These are phyloP conservation scores for Lipomyces sp. DNA, from an alignment of 805 yeast species.

Conservation along the genomic window DNA sequence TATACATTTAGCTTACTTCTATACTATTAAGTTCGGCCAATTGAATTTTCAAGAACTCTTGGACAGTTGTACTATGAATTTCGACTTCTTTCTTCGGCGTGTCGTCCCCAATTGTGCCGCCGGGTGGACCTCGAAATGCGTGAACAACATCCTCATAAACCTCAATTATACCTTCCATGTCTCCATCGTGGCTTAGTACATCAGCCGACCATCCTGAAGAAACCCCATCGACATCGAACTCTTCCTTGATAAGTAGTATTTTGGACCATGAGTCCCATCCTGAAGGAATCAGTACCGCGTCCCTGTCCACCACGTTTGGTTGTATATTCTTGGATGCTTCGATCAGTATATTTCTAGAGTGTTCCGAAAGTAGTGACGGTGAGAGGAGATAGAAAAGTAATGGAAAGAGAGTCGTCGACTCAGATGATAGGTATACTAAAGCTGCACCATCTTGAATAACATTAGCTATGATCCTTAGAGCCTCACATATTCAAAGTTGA, in stretches of 20 bases:
- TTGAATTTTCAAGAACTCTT: constrained; percentile 29
- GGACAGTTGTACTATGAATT: constrained; percentile 14
- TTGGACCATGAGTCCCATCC: constrained; percentile 48
- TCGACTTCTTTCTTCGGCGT: constrained; percentile 15
- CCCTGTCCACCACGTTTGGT: constrained; percentile 39
- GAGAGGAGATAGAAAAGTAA: constrained; percentile 27
- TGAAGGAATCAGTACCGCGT: constrained; percentile 41
- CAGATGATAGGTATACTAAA: constrained; percentile 26
- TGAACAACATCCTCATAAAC: constrained; percentile 37
- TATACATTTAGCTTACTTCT: constrained; percentile 7
- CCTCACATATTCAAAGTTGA: background rate
- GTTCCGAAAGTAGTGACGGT: constrained; percentile 13
- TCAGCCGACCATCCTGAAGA: constrained; percentile 39
- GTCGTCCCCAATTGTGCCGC: background rate
- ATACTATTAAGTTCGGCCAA: constrained; percentile 27
- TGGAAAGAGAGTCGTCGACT: constrained; percentile 26
- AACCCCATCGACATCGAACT: constrained; percentile 37
- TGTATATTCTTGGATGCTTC: constrained; percentile 23
- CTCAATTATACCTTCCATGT: constrained; percentile 27
- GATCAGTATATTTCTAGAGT: constrained; percentile 6
- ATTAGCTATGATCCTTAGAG: background rate
- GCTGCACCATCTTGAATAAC: constrained; percentile 23
- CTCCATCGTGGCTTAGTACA: constrained; percentile 17
- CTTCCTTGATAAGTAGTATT: constrained; percentile 40
- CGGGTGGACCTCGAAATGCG: constrained; percentile 26